These are phyloP conservation scores for Fusarium albidum DNA, from an alignment of 2,329 filamentous ascomycete species.

Conservation along the genomic window DNA sequence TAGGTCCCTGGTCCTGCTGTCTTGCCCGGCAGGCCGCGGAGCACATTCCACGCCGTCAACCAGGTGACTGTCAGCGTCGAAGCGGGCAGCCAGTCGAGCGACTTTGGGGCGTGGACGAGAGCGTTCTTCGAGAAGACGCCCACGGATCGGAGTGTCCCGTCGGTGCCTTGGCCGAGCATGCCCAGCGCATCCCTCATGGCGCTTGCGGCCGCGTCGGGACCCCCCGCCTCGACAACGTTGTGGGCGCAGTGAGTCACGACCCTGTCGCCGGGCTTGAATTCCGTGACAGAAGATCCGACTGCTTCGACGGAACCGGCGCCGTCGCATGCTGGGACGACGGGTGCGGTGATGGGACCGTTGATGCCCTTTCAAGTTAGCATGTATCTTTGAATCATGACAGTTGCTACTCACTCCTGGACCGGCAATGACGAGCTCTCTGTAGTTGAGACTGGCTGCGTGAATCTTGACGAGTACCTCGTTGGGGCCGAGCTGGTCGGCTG, in stretches of 20 bases:
- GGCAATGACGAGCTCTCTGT: conserved; percentile 56
- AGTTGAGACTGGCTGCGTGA: conserved; percentile 58
- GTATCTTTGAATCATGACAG: not conserved
- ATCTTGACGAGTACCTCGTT: conserved; percentile 69
- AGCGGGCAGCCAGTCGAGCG: conserved; percentile 48
- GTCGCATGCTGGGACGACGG: conserved; percentile 48
- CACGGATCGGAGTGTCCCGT: conserved; percentile 66
- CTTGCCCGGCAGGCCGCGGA: conserved; percentile 55
- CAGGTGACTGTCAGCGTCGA: conserved; percentile 58
- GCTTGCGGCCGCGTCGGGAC: conserved; percentile 35
- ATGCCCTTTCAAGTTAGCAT: conserved; percentile 24
- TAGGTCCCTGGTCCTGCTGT: conserved; percentile 48
- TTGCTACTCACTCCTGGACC: conserved; percentile 37
- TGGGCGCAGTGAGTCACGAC: conserved; percentile 59
- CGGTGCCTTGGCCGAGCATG: conserved; percentile 64
- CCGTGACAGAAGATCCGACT: conserved; percentile 60
- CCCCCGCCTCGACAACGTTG: conserved; percentile 6
- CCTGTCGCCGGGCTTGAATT: conserved; percentile 60
- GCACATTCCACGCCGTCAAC: conserved; percentile 60
- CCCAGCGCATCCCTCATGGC: conserved; percentile 44
- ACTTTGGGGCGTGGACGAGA: conserved; percentile 60
- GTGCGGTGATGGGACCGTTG: conserved; percentile 34
- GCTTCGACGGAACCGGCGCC: conserved; percentile 54
- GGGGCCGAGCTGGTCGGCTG: conserved; percentile 54
- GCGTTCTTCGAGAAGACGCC: conserved; percentile 65